Percentiles rank a stretch among this genome's conserved stretches.
Evolutionary conservation across 495 filamentous ascomycete species (phyloP).

Genomic region (Trichoderma asperelloides): DNA sequence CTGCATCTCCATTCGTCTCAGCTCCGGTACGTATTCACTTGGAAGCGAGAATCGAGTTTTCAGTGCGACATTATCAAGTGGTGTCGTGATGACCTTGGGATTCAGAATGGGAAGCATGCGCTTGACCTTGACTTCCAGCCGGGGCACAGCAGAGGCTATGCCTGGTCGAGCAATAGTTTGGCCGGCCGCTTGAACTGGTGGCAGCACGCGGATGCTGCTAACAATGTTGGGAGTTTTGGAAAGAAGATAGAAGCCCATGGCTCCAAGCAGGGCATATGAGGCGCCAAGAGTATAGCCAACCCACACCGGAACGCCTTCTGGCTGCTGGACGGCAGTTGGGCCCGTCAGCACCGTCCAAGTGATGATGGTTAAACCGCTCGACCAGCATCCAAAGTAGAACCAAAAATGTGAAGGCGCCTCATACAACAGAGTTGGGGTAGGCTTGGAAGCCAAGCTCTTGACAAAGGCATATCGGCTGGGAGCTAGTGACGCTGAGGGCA

Average conservation of each 20-base stretch:
- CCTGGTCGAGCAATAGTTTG: slow-evolving; percentile 3
- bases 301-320: slow-evolving; percentile 31
- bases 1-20: slow-evolving; percentile 16
- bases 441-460: slow-evolving; percentile 32
- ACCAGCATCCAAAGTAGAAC: slow-evolving; percentile 45
- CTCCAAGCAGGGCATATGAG: slow-evolving; percentile 35
- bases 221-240: slow-evolving; percentile 33
- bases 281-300: slow-evolving; percentile 35
- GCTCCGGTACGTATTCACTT: slow-evolving; percentile 15
- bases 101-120: slow-evolving; percentile 28
- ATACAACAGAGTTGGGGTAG: slow-evolving; percentile 45
- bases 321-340: slow-evolving; percentile 42
- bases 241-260: slow-evolving; percentile 37
- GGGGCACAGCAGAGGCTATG: neutral
- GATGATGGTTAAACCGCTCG: neutral
- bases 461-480: slow-evolving; percentile 26
- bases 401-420: slow-evolving; percentile 50
- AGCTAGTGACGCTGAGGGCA: neutral
- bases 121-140: slow-evolving; percentile 30
- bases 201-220: slow-evolving; percentile 31
- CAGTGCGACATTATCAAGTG: slow-evolving; percentile 27
- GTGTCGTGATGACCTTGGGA: slow-evolving; percentile 22
- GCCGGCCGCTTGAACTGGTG: slow-evolving; percentile 4
- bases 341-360: slow-evolving; percentile 23
- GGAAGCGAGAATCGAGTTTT: slow-evolving; percentile 29